phyloP scores from a whole-genome alignment of 331 rosid species.

The Prunus yedoensis region DNA sequence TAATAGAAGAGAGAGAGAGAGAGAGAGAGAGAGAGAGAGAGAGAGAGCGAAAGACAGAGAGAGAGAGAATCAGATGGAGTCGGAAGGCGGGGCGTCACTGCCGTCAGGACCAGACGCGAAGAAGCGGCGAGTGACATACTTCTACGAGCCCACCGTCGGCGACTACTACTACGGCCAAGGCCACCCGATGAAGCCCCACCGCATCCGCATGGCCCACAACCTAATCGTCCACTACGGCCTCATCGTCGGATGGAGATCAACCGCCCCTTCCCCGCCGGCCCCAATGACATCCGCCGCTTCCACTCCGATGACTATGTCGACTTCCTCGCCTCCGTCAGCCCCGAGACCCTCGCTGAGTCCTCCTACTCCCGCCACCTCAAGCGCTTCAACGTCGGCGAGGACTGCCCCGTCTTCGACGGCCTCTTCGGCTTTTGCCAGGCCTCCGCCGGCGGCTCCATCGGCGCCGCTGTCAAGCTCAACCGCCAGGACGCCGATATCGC shows the following conservation, averaged over 20 bases:
- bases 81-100: constrained; percentile 56
- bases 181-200: constrained; percentile 84
- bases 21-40: background rate
- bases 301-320: constrained; percentile 76
- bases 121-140: constrained; percentile 74
- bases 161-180: constrained; percentile 74
- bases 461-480: constrained; percentile 83
- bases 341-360: constrained; percentile 45
- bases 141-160: constrained; percentile 80
- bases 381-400: constrained; percentile 81
- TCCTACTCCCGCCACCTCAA: constrained; percentile 57
- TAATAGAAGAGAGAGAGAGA: background rate
- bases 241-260: constrained; percentile 75
- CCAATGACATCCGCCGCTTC: constrained; percentile 56
- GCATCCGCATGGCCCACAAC: constrained; percentile 88
- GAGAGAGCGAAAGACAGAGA: background rate
- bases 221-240: constrained; percentile 76
- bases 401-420: constrained; percentile 82
- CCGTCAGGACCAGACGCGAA: constrained; percentile 57
- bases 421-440: constrained; percentile 76
- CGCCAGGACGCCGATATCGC: constrained; percentile 74
- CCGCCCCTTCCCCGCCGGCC: constrained; percentile 63
- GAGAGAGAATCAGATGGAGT: constrained; percentile 31
- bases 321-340: constrained; percentile 60
- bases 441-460: constrained; percentile 90